Conservation (phyloP, 2,329 filamentous ascomycete species). For the Arthrobotrys pseudoclavata region DNA sequence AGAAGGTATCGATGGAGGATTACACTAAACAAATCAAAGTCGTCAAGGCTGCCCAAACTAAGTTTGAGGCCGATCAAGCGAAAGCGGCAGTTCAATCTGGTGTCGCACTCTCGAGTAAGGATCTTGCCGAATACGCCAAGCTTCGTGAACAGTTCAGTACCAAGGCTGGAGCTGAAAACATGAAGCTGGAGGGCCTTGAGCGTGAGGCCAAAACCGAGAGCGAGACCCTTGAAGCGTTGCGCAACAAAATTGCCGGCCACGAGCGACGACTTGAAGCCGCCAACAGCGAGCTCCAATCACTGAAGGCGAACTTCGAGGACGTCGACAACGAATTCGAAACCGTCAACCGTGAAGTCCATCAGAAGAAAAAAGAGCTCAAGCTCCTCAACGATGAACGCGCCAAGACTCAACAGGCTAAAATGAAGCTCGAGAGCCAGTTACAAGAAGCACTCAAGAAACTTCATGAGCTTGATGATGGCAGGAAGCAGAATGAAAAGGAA, state of each 20-base stretch:
- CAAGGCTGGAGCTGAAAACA: conserved; percentile 82
- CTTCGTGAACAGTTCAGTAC: conserved; percentile 88
- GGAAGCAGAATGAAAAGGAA: conserved; percentile 87
- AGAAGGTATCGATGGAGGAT: conserved; percentile 77
- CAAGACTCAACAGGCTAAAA: conserved; percentile 82
- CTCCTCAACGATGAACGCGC: conserved; percentile 85
- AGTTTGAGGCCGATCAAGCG: conserved; percentile 89
- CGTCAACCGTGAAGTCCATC: conserved; percentile 81
- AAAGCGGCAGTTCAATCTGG: conserved; percentile 88
- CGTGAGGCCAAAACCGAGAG: conserved; percentile 92
- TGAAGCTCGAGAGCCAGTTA: conserved; percentile 92
- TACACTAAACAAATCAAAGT: conserved; percentile 83
- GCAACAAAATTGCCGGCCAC: conserved; percentile 85
- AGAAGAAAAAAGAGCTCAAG: conserved; percentile 92
- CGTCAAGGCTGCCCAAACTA: conserved; percentile 89
- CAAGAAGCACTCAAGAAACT: conserved; percentile 84
- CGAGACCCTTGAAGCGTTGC: conserved; percentile 88
- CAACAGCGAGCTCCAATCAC: conserved; percentile 76
- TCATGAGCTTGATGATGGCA: conserved; percentile 85
- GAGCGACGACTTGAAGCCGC: conserved; percentile 81
- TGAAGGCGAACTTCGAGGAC: conserved; percentile 63
- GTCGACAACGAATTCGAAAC: conserved; percentile 70
- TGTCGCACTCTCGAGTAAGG: conserved; percentile 84
- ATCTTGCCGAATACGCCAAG: conserved; percentile 89
- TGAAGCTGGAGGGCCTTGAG: conserved; percentile 85